Percentiles rank a stretch among this genome's conserved stretches.
Evolutionary conservation across 2,329 filamentous ascomycete genomes (phyloP).

Genomic region (Verticillium klebahnii): DNA sequence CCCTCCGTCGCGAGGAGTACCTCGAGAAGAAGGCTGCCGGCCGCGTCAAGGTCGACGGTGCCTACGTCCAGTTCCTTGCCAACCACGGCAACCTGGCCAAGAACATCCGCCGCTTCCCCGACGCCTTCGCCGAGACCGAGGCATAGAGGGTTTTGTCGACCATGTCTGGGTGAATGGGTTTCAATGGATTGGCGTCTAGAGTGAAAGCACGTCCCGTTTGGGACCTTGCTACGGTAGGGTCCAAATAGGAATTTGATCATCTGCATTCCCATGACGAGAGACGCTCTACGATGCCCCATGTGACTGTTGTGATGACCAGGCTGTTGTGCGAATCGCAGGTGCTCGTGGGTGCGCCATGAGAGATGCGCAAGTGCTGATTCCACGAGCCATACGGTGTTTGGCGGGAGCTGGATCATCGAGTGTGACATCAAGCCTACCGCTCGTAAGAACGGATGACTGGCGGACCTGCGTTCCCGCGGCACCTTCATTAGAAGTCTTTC

Average conservation of each 20-base stretch:
- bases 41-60: conserved; percentile 93
- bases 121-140: conserved; percentile 65
- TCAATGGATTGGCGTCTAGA: conserved; percentile 35
- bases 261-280: conserved; percentile 13
- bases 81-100: conserved; percentile 82
- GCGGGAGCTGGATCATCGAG: too few species aligned
- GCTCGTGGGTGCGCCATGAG: too few species aligned
- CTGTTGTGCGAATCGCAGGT: not conserved
- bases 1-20: conserved; percentile 96
- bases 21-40: conserved; percentile 90
- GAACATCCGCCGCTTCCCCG: conserved; percentile 94
- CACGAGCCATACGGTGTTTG: too few species aligned
- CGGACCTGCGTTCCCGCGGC: not conserved
- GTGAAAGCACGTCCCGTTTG: conserved; percentile 31
- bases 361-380: too few species aligned
- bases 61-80: conserved; percentile 98
- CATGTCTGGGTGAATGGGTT: conserved; percentile 13
- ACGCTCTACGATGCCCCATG: not conserved
- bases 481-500: not conserved
- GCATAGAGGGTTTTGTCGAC: conserved; percentile 36
- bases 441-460: not conserved
- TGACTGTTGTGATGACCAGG: not conserved
- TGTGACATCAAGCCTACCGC: too few species aligned
- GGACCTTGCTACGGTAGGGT: conserved; percentile 14
- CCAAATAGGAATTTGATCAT: conserved; percentile 15